A percentile compares a stretch with the other conserved stretches of the same genome.
Conservation (phyloP, 331 rosid species). For the Cydonia oblonga region DNA sequence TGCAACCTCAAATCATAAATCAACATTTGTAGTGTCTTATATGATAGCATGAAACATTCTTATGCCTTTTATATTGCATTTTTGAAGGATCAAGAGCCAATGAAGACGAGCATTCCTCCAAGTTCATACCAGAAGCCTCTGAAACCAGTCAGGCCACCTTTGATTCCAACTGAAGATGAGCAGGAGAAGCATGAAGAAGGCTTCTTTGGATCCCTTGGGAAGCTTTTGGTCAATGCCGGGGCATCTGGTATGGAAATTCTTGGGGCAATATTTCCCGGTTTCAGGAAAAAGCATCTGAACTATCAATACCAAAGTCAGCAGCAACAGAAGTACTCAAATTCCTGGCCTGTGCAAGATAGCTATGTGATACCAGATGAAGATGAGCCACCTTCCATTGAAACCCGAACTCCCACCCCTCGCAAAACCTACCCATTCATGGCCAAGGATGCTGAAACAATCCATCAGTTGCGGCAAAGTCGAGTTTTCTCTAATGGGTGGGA, state of each 20-base stretch:
- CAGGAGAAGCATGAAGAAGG: conserved; percentile 71
- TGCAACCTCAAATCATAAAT: neutral
- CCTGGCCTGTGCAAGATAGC: conserved; percentile 86
- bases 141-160: conserved; percentile 65
- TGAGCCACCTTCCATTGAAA: conserved; percentile 71
- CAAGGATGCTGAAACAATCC: conserved; percentile 67
- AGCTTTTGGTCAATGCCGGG: conserved; percentile 47
- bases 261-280: conserved; percentile 59
- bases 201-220: conserved; percentile 62
- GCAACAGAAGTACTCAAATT: conserved; percentile 29
- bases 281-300: conserved; percentile 34
- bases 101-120: conserved; percentile 22
- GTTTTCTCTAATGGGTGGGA: conserved; percentile 67
- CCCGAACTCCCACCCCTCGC: conserved; percentile 71
- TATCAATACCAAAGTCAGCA: conserved; percentile 33
- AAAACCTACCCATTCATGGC: conserved; percentile 88
- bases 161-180: conserved; percentile 57
- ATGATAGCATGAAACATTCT: conserved; percentile 2
- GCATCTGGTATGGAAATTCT: conserved; percentile 46
- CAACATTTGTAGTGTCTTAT: neutral
- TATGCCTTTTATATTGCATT: conserved; percentile 1
- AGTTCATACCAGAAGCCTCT: conserved; percentile 54
- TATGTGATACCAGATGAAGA: conserved; percentile 73
- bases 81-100: conserved; percentile 40
- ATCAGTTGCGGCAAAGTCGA: conserved; percentile 60